A percentile compares a stretch with the other conserved stretches of the same genome.
Evolutionary conservation across 768 basidiomycete genomes (phyloP).

Genomic region (Leccinum olivaceopallidum): DNA sequence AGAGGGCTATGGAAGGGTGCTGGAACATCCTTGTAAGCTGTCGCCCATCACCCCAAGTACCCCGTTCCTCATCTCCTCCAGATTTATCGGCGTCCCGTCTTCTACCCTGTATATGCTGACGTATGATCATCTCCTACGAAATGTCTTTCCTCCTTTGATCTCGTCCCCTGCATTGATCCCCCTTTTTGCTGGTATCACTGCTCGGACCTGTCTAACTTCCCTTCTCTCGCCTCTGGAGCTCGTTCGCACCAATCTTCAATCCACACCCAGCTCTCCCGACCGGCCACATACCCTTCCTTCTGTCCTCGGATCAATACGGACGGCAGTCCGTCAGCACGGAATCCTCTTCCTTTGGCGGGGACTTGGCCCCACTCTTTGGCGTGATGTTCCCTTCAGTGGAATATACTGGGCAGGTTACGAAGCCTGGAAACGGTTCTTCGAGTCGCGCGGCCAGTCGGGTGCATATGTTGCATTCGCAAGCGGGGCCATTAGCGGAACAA

Average conservation of each 20-base stretch:
- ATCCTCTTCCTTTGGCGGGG: constrained; percentile 83
- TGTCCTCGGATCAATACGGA: constrained; percentile 62
- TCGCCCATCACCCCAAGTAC: not conserved
- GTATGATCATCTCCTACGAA: constrained; percentile 82
- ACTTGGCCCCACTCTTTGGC: constrained; percentile 89
- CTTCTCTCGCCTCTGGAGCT: constrained; percentile 88
- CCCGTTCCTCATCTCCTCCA: constrained; percentile 31
- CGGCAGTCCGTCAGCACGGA: constrained; percentile 63
- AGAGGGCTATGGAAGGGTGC: constrained; percentile 94
- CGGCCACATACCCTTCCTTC: constrained; percentile 78
- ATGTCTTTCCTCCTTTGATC: constrained; percentile 59
- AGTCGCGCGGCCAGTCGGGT: constrained; percentile 53
- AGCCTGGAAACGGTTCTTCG: constrained; percentile 65
- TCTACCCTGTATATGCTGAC: constrained; percentile 94
- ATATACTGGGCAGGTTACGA: constrained; percentile 98
- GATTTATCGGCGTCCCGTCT: constrained; percentile 89
- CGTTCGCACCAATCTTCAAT: constrained; percentile 90
- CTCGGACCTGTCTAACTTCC: constrained; percentile 77
- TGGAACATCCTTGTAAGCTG: constrained; percentile 80
- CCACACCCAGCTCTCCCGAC: constrained; percentile 69
- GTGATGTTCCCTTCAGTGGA: constrained; percentile 97
- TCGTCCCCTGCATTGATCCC: constrained; percentile 59
- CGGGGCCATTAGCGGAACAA: constrained; percentile 86
- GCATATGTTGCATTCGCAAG: constrained; percentile 80
- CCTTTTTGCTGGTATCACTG: constrained; percentile 78